These are phyloP conservation scores for Podochytrium sp. DNA, from an alignment of 192 early-diverging fungal genomes.

Conservation along the genomic window DNA sequence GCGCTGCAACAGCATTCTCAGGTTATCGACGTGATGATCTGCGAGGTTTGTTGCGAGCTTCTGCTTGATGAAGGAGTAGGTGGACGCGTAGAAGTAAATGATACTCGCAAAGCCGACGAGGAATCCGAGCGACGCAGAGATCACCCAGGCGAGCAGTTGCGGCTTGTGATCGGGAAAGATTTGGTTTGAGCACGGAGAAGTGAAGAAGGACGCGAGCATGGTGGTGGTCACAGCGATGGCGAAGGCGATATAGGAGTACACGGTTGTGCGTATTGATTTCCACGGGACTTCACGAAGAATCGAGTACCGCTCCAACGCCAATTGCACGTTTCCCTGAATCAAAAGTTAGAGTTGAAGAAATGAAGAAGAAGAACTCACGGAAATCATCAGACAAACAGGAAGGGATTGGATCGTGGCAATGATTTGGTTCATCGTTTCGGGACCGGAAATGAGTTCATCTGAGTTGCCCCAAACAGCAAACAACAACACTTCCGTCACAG, in stretches of 20 bases:
- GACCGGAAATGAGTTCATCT: not conserved
- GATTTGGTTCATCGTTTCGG: not conserved
- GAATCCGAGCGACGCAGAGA: not conserved
- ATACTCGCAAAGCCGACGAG: not conserved
- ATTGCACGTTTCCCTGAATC: not conserved
- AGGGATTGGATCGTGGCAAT: not conserved
- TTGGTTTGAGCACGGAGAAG: not conserved
- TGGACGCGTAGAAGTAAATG: not conserved
- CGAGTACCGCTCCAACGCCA: constrained; percentile 5
- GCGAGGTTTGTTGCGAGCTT: not conserved
- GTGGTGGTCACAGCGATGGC: not conserved
- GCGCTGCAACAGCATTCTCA: not conserved
- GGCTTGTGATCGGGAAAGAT: not conserved
- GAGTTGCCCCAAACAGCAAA: not conserved
- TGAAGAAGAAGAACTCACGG: not conserved
- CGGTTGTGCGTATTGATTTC: not conserved
- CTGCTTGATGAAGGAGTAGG: not conserved
- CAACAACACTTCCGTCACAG: not conserved
- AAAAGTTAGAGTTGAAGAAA: not conserved
- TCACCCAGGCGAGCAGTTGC: not conserved
- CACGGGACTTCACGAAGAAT: not conserved
- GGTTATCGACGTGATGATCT: not conserved
- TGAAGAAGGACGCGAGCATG: not conserved
- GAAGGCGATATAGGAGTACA: not conserved
- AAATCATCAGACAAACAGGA: not conserved